Evolutionary conservation across 1,139 yeast genomes (phyloP).

Genomic region (Taphrina flavorubra): DNA sequence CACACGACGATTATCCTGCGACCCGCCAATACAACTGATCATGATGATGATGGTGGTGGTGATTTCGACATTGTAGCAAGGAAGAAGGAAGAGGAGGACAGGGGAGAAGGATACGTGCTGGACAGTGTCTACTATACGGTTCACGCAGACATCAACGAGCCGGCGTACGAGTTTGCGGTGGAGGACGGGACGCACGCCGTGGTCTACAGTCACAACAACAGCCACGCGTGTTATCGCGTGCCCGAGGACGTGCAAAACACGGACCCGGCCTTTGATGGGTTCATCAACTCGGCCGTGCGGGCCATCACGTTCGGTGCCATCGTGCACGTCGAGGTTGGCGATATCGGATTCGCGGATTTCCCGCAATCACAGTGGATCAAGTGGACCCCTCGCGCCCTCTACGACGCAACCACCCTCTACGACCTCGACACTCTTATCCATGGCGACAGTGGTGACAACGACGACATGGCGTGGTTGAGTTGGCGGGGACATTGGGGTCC

Average conservation of each 20-base stretch:
- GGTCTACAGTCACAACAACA: slow-evolving; percentile 36
- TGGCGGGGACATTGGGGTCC: slow-evolving; percentile 41
- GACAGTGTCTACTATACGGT: slow-evolving; percentile 40
- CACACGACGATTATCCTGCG: slow-evolving; percentile 36
- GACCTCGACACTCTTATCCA: too few species aligned
- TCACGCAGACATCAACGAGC: slow-evolving; percentile 41
- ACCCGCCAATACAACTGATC: background rate
- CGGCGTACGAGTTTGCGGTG: slow-evolving; percentile 19
- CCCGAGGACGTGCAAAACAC: slow-evolving; percentile 38
- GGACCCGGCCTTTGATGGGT: slow-evolving; percentile 38
- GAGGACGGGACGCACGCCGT: slow-evolving; percentile 34
- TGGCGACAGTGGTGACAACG: background rate
- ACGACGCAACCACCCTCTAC: slow-evolving; percentile 21
- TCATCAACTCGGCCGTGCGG: slow-evolving; percentile 37
- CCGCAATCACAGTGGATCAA: slow-evolving; percentile 28
- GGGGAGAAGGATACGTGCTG: background rate
- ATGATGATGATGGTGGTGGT: too few species aligned
- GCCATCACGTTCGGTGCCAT: slow-evolving; percentile 41
- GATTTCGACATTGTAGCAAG: too few species aligned
- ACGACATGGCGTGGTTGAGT: slow-evolving; percentile 4
- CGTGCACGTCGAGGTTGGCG: slow-evolving; percentile 39
- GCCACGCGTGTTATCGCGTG: slow-evolving; percentile 34
- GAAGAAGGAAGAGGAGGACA: too few species aligned
- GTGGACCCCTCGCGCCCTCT: slow-evolving; percentile 23
- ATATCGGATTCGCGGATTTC: slow-evolving; percentile 33